These are phyloP conservation scores for Acidomyces sp. DNA, from an alignment of 495 filamentous ascomycete genomes.

Conservation along the genomic window DNA sequence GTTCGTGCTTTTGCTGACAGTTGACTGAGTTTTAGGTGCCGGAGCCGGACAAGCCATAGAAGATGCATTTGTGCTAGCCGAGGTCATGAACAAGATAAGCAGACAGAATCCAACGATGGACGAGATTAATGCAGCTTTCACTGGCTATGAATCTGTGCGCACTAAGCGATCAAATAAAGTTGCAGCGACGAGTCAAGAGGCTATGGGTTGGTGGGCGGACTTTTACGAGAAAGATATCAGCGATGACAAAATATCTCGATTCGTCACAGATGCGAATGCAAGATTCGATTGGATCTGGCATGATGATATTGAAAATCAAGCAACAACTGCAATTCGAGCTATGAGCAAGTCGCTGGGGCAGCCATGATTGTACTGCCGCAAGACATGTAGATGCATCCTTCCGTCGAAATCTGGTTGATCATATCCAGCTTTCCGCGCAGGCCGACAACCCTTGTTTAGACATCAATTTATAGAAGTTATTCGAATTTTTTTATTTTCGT, in stretches of 20 bases:
- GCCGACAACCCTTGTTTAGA: no score
- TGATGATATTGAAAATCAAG: slow-evolving; percentile 4
- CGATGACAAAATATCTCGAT: background rate
- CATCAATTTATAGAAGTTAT: no score
- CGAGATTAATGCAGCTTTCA: slow-evolving; percentile 24
- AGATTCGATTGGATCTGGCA: slow-evolving; percentile 16
- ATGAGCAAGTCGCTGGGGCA: background rate
- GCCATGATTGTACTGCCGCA: no score
- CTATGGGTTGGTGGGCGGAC: slow-evolving; percentile 8
- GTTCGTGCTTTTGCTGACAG: no score
- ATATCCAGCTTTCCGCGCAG: no score
- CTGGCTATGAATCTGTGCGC: slow-evolving; percentile 25
- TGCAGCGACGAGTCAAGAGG: slow-evolving; percentile 37
- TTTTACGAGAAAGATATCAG: slow-evolving; percentile 5
- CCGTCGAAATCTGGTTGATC: no score
- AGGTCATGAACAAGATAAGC: slow-evolving; percentile 5
- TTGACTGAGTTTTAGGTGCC: no score
- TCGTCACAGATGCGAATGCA: background rate
- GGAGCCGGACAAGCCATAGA: slow-evolving; percentile 24
- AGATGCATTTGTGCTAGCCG: slow-evolving; percentile 24
- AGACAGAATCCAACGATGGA: background rate
- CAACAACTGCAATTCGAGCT: background rate
- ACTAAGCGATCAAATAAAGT: slow-evolving; percentile 35
- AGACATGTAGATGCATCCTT: no score
- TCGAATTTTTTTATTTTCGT: no score